Base-by-base conservation (phyloP, 176 grass and related monocot genomes). In the Phyllostachys edulis region DNA sequence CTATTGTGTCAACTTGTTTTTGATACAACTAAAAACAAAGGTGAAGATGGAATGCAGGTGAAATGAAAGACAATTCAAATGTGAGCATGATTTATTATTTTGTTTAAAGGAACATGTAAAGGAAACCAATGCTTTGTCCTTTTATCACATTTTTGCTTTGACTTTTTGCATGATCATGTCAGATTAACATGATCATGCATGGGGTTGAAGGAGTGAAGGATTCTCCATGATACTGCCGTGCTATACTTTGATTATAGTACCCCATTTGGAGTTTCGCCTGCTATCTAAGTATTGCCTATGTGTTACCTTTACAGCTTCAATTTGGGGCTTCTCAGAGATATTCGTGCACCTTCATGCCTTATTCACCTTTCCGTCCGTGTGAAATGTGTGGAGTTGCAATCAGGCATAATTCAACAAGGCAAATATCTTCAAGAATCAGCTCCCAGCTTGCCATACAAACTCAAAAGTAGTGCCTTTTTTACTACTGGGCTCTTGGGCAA, bases 221-320 rank as follows among this genome's bases (percentile, higher is more conserved):
- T 66, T 66, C 26, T 71, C 16, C 55, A 34, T 73, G 26, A 46
- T 52, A 67, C 16, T 45, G 38, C 59, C 8, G 5, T 8, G 3
- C 20, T 24, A 12, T 61, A 27, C 9, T 82, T 46, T 69, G 24
- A 32, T 57, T 70, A 36, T 39, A 50, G 29, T 18, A 7, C 47
- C 21, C 36, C 9, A 50, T 61, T 61, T 69, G 21, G 15, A 59
- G 65, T 10, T 34, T 24, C 38, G 0, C 38, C 67, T 85, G 39
- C 34, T 52, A 1, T 72, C 74, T 42, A 76, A 79, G 9, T 51
- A 18, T 45, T 86, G 20, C 13, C 41, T 63, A 17, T 45, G 4
- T 74, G 37, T 71, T 78, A 15, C 20, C 54, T 81, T 79, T 90
- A 56, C 90, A 98, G 96, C 77, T 98, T 80, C 91, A 90, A 17